Evolutionary conservation across 371 early-diverging fungal genomes (phyloP), one percentile per base, ranked within the genome.

Genomic region (Rhizopus arrhizus): DNA sequence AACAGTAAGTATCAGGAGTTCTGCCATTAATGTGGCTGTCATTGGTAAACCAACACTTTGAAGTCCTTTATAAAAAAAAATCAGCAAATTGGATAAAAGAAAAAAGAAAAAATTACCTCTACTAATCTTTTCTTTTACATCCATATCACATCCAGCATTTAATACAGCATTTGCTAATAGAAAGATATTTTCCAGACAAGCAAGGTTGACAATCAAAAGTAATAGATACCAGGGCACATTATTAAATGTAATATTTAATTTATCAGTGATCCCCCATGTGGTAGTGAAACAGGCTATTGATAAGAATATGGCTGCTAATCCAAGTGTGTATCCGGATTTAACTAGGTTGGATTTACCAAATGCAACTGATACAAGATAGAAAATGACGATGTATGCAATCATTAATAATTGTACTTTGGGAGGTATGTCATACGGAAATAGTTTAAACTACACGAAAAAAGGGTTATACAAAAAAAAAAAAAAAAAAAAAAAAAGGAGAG

Each of bases 101-200:
- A 40, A 40, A 40, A 12, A 7, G 2, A 40, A 45, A n/a, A 46
- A 34, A 54, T 31, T 53, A 64, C 85, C 86, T 58, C 70, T 66
- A 13, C 88, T 87, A 7, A 91, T 83, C 16, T 89, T 78, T 57
- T 91, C 89, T 52, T 73, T 82, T 32, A 91, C 89, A 11, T 84
- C 82, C 58, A 88, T 66, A 64, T 89, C 88, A 63, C 87, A 73
- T 0, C 86, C 84, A 36, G 87, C 86, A 33, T 80, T 73, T 4
- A 88, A 82, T 5, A 90, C 85, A 9, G 87, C 87, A 46, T 90
- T 87, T 6, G 89, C 87, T 42, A 91, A 56, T 11, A 85, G 76
- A 61, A 85, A 83, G 45, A 88, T 81, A 50, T 90, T 91, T 61
- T 91, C 92, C 9, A 90, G 80, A 3, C 88, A 89, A 36, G 87